These are phyloP conservation scores for Sporothrix schenckii DNA, from an alignment of 2,329 filamentous ascomycete genomes.

Conservation along the genomic window DNA sequence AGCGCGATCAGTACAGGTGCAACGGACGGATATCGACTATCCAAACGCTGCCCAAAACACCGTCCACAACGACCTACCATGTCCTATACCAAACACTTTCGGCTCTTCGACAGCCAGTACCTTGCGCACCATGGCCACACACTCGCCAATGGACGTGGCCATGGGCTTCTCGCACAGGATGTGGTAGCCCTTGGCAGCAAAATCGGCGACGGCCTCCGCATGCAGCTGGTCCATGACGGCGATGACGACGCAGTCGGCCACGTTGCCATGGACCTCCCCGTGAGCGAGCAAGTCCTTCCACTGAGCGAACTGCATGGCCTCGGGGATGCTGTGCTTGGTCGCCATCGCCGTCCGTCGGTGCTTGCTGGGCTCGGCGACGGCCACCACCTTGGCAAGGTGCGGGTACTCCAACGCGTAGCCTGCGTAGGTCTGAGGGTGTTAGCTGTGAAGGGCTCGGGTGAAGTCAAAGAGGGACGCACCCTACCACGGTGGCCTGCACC, in stretches of 20 bases:
- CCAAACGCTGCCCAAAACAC: too few relatives aligned
- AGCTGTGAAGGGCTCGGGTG: neutral
- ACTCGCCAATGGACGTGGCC: conserved; percentile 16
- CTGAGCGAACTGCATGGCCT: neutral
- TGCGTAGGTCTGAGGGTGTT: neutral
- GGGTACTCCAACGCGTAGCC: conserved; percentile 11
- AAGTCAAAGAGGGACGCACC: neutral
- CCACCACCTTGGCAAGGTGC: conserved; percentile 14
- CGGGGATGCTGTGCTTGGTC: neutral
- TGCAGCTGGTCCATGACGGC: conserved; percentile 20
- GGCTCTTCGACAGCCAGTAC: neutral
- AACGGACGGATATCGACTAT: neutral
- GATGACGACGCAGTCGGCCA: conserved; percentile 15
- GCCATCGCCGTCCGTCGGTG: conserved; percentile 11
- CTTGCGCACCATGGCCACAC: neutral
- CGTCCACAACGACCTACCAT: neutral
- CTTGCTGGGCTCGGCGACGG: conserved; percentile 16
- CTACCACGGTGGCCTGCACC: conserved; percentile 17
- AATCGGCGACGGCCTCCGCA: neutral
- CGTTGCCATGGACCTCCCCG: neutral
- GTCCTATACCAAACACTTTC: conserved; percentile 13
- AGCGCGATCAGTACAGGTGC: neutral
- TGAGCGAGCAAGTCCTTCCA: neutral
- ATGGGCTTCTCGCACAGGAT: conserved; percentile 21
- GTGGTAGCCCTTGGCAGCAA: conserved; percentile 9